These are phyloP conservation scores for Trichoderma hamatum DNA, from an alignment of 2,329 filamentous ascomycete species.

Conservation along the genomic window DNA sequence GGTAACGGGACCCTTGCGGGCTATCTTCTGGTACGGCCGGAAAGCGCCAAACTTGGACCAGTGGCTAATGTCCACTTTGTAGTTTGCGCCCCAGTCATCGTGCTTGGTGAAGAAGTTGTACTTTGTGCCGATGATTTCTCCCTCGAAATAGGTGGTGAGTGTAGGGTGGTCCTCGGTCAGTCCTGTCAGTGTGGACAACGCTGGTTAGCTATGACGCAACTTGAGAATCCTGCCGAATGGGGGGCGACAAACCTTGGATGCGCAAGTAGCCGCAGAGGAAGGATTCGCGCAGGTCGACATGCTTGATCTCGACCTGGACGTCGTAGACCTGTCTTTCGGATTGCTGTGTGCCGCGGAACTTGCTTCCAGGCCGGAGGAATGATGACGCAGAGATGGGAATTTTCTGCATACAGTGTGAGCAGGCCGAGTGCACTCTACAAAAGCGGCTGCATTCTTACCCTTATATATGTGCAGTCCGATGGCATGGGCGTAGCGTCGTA, in stretches of 20 bases:
- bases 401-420: slow-evolving; percentile 51
- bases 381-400: slow-evolving; percentile 81
- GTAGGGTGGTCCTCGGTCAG: slow-evolving; percentile 95
- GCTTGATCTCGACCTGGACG: slow-evolving; percentile 95
- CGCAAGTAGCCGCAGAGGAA: slow-evolving; percentile 93
- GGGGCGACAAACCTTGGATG: slow-evolving; percentile 72
- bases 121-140: slow-evolving; percentile 94
- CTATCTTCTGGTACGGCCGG: slow-evolving; percentile 68
- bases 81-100: slow-evolving; percentile 85
- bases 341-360: slow-evolving; percentile 86
- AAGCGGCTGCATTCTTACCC: slow-evolving; percentile 37
- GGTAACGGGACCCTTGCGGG: slow-evolving; percentile 57
- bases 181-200: slow-evolving; percentile 53
- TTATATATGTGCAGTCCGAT: slow-evolving; percentile 42
- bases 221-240: background rate
- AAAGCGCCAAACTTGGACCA: slow-evolving; percentile 92
- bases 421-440: background rate
- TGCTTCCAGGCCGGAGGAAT: slow-evolving; percentile 82
- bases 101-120: slow-evolving; percentile 93
- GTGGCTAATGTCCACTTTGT: slow-evolving; percentile 89
- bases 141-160: slow-evolving; percentile 97
- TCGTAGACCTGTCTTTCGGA: slow-evolving; percentile 93
- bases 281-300: slow-evolving; percentile 91
- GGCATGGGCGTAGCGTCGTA: slow-evolving; percentile 44
- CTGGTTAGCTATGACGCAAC: slow-evolving; percentile 27